Evolutionary conservation across 2,329 filamentous ascomycete genomes (phyloP).

Genomic region (Epichloe glyceriae): DNA sequence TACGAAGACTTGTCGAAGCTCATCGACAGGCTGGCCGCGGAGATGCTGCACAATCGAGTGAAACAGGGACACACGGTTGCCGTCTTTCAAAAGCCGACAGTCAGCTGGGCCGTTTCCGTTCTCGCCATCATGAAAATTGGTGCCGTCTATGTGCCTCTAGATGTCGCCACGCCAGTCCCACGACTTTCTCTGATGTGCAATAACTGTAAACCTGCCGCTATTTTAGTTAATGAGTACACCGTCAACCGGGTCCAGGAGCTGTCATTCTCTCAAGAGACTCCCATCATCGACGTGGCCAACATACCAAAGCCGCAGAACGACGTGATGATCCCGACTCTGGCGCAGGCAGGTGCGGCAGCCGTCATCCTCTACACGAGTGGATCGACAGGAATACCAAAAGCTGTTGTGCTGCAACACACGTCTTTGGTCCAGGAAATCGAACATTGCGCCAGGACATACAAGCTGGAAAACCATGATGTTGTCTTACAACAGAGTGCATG

Average conservation of each 20-base stretch:
- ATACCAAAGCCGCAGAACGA: neutral
- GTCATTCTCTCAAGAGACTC: neutral
- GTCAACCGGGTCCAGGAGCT: neutral
- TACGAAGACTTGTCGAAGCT: neutral
- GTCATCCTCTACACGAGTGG: conserved; percentile 22
- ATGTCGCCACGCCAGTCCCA: conserved; percentile 11
- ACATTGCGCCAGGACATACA: conserved; percentile 8
- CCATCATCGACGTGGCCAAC: neutral
- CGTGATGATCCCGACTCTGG: neutral
- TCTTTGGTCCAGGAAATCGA: conserved; percentile 18
- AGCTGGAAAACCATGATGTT: conserved; percentile 11
- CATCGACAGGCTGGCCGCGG: neutral
- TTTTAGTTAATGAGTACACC: neutral
- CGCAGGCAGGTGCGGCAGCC: conserved; percentile 3
- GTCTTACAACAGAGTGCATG: conserved; percentile 27
- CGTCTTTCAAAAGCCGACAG: conserved; percentile 22
- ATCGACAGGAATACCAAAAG: conserved; percentile 26
- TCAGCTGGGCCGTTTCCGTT: conserved; percentile 22
- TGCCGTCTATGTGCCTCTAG: conserved; percentile 27
- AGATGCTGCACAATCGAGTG: neutral
- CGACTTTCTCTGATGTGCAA: neutral
- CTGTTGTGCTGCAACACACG: conserved; percentile 21
- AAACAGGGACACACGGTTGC: conserved; percentile 2
- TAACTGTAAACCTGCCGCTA: neutral
- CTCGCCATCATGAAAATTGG: conserved; percentile 28